A percentile compares a stretch with the other conserved stretches of the same genome.
Evolutionary conservation across 164 flowering plant genomes (phyloP).

Genomic region (Liquidambar formosana): DNA sequence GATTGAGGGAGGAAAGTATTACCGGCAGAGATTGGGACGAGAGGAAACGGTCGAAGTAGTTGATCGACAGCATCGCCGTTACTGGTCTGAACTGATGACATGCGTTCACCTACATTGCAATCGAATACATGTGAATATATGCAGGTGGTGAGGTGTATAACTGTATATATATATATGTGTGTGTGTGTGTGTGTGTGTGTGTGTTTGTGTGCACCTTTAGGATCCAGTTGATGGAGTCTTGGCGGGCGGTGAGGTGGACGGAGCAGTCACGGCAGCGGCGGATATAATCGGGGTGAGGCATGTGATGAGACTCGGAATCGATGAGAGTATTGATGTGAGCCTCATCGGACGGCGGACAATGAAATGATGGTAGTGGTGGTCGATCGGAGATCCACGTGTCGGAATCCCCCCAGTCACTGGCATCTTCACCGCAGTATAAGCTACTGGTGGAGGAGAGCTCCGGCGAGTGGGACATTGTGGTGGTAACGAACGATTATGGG

Average conservation of each 20-base stretch:
- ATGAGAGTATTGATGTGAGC: constrained; percentile 22
- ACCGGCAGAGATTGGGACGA: constrained; percentile 50
- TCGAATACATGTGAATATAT: background rate
- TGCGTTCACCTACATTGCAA: constrained; percentile 50
- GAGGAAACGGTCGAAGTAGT: constrained; percentile 74
- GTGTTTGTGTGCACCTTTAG: constrained; percentile 32
- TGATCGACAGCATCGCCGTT: constrained; percentile 61
- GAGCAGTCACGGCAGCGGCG: constrained; percentile 35
- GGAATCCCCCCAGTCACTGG: constrained; percentile 16
- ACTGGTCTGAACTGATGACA: constrained; percentile 50
- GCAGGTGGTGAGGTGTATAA: background rate
- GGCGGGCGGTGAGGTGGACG: constrained; percentile 47
- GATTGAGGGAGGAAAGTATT: background rate
- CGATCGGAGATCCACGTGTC: constrained; percentile 17
- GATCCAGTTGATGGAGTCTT: constrained; percentile 66
- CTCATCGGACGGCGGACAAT: constrained; percentile 25
- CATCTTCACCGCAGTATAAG: constrained; percentile 31
- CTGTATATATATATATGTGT: too few relatives aligned
- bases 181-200: too few relatives aligned
- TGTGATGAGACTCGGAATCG: constrained; percentile 38
- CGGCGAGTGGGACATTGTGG: constrained; percentile 14
- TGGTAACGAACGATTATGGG: background rate
- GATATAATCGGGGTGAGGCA: constrained; percentile 43
- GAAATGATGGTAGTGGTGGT: background rate
- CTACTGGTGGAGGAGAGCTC: constrained; percentile 24